Base-by-base conservation (phyloP, 768 basidiomycete species). In the Amanita pseudoporphyria region DNA sequence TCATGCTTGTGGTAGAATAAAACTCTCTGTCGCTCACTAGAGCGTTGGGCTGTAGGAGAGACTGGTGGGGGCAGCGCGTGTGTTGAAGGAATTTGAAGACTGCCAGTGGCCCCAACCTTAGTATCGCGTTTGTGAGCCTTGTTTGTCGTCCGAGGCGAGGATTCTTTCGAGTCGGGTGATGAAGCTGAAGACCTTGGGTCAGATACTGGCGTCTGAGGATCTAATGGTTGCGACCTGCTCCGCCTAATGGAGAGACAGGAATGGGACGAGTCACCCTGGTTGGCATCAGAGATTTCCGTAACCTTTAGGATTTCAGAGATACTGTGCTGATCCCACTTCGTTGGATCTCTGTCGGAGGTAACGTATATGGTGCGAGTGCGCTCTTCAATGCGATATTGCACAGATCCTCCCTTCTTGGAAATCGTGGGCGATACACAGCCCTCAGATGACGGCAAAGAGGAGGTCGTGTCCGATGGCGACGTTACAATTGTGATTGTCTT, bases 1-100 rank as follows among this genome's bases (percentile, higher is more conserved):
- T 75, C 68, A 10, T 74, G 66, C 57, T 77, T 84, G 55, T 83
- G 72, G 55, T 85, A 84, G 59, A 85, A 85, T 2, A 79, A 60
- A 49, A 84, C 69, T 5, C 67, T 69, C 6, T 61, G 58, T 7
- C 66, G 63, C 18, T 62, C 64, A 19, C 57, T 62, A 5, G 59
- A 60, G 16, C 57, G 56, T 30, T 52, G 53, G 31, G 53, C 12
- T 55, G 54, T 53, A 5, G 57, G 56, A 18, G 56, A 55, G 26
- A 33, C 51, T 18, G 48, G 49, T 41, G 22, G 19, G n/a, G 45
- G 32, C n/a, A n/a, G n/a, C 19, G 54, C 49, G 52, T 33, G 47
- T 39, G 52, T 35, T 19, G 50, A 41, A 30, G 53, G 35, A 9
- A 52, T 32, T 26, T 59, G 53, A 10, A 58, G 52, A 31, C 56